A percentile compares a stretch with the other conserved stretches of the same genome.
Evolutionary conservation across 2,329 filamentous ascomycete species (phyloP).

Genomic region (Aspergillus sp.): DNA sequence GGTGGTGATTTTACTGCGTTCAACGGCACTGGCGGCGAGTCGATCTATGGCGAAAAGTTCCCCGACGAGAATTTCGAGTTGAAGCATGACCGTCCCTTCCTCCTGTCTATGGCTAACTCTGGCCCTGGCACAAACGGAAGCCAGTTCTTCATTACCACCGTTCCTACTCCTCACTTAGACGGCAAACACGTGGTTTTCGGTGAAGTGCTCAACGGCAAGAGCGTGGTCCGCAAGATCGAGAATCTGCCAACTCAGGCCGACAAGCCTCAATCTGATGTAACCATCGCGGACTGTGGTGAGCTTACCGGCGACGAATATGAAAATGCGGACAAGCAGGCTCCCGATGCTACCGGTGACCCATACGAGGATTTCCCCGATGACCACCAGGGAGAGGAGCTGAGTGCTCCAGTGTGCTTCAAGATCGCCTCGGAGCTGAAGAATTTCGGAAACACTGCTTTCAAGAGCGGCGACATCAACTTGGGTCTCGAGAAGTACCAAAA

Average conservation of each 20-base stretch:
- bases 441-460: constrained; percentile 91
- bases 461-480: constrained; percentile 66
- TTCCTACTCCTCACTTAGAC: constrained; percentile 91
- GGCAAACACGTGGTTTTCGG: constrained; percentile 98
- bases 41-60: constrained; percentile 96
- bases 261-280: constrained; percentile 72
- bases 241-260: constrained; percentile 75
- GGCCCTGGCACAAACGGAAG: constrained; percentile 94
- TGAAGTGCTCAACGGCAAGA: constrained; percentile 90
- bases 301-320: constrained; percentile 70
- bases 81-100: constrained; percentile 89
- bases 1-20: constrained; percentile 95
- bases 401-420: constrained; percentile 68
- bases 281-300: constrained; percentile 83
- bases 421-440: constrained; percentile 86
- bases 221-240: constrained; percentile 84
- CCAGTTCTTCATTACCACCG: constrained; percentile 97
- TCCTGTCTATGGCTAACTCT: constrained; percentile 97
- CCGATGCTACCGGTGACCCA: constrained; percentile 81
- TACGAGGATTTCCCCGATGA: constrained; percentile 98
- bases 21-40: constrained; percentile 94
- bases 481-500: constrained; percentile 94
- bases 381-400: constrained; percentile 60
- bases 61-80: constrained; percentile 92
- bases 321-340: constrained; percentile 64